A percentile compares a stretch with the other conserved stretches of the same genome.
Evolutionary conservation across 2,329 filamentous ascomycete species (phyloP).

Genomic region (Trichophyton mentagrophytes): DNA sequence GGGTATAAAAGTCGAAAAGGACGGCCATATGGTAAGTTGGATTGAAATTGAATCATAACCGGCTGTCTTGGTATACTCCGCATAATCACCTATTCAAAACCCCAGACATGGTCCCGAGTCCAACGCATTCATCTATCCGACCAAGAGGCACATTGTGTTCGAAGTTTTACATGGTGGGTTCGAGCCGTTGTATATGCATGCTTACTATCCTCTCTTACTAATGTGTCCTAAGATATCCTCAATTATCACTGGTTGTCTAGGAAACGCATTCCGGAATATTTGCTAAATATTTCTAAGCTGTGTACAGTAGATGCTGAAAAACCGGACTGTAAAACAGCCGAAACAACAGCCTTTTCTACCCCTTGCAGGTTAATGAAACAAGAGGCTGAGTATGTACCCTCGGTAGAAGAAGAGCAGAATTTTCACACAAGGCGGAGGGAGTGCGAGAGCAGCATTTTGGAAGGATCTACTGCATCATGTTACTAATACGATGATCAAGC

Average conservation of each 20-base stretch:
- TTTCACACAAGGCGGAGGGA: neutral
- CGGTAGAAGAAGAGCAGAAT: neutral
- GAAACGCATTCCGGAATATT: neutral
- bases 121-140: too few relatives aligned
- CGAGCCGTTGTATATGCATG: neutral
- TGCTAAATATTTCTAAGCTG: neutral
- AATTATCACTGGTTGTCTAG: neutral
- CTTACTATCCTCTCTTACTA: neutral
- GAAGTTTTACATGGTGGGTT: too few relatives aligned
- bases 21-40: too few relatives aligned
- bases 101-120: too few relatives aligned
- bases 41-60: too few relatives aligned
- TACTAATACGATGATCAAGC: neutral
- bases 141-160: too few relatives aligned
- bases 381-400: neutral
- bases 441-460: neutral
- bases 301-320: neutral
- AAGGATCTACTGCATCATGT: neutral
- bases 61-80: too few relatives aligned
- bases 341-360: neutral
- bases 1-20: too few relatives aligned
- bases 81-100: too few relatives aligned
- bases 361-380: conserved; percentile 1
- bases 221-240: neutral
- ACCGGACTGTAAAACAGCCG: neutral